Conservation (phyloP, 139 green algal species). For the Zygnema cylindricum region DNA sequence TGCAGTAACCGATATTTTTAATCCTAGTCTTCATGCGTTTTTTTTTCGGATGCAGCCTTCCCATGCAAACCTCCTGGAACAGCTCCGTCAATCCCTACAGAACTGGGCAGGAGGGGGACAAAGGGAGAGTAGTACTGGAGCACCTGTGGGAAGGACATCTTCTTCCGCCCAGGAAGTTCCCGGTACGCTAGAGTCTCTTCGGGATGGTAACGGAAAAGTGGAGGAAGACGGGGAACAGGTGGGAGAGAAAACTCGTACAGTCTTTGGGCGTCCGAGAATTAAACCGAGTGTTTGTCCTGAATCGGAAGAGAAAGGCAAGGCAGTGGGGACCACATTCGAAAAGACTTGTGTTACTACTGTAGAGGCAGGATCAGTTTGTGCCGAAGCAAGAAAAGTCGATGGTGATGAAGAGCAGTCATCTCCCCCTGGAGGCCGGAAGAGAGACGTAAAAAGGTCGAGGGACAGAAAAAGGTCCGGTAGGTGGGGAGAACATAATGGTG, state of each 20-base stretch:
- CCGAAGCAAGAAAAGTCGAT: not conserved
- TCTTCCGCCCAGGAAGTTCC: not conserved
- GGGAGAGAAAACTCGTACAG: not conserved
- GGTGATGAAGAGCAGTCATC: not conserved
- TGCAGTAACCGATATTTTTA: too few relatives aligned
- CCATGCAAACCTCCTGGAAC: not conserved
- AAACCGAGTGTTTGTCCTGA: too few relatives aligned
- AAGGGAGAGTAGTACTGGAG: not conserved
- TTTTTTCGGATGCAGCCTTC: not conserved
- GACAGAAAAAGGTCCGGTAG: not conserved
- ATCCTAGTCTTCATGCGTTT: not conserved
- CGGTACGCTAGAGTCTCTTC: not conserved
- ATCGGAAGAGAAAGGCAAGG: not conserved
- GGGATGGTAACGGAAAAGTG: not conserved
- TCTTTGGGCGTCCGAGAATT: not conserved
- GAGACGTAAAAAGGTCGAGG: not conserved
- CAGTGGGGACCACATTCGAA: not conserved
- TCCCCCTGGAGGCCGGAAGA: not conserved
- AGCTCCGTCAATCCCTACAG: not conserved
- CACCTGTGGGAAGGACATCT: not conserved
- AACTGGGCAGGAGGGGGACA: not conserved
- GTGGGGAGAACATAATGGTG: not conserved
- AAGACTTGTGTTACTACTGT: not conserved
- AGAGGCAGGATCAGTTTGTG: not conserved
- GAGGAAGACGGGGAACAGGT: conserved; percentile 4